Evolutionary conservation across 1,284 basidiomycete genomes (phyloP).

Genomic region (Pterulicium gracile): DNA sequence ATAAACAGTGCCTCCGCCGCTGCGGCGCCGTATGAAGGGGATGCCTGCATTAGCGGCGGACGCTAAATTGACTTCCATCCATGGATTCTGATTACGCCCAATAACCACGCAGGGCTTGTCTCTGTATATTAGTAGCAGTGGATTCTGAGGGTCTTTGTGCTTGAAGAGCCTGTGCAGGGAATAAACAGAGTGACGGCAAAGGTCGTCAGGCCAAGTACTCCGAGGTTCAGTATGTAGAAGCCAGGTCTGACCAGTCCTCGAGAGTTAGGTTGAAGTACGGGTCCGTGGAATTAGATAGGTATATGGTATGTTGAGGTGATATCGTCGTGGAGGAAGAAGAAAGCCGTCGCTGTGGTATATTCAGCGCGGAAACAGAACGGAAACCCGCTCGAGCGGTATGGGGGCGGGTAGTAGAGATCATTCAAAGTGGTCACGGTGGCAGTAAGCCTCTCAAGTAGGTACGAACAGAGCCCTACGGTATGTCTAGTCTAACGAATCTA

Average conservation of each 20-base stretch:
- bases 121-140: conserved; percentile 82
- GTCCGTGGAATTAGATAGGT: conserved; percentile 74
- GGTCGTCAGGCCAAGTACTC: conserved; percentile 1
- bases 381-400: background rate
- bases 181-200: background rate
- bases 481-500: background rate
- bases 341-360: background rate
- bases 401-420: background rate
- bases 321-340: background rate
- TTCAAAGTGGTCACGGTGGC: background rate
- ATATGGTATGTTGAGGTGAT: conserved; percentile 44
- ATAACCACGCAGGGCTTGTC: conserved; percentile 90
- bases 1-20: conserved; percentile 97
- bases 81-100: conserved; percentile 96
- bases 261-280: conserved; percentile 92
- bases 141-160: conserved; percentile 51
- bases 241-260: conserved; percentile 74
- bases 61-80: conserved; percentile 86
- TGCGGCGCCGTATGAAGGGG: conserved; percentile 79
- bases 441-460: too few species aligned
- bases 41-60: conserved; percentile 37
- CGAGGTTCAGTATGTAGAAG: conserved; percentile 5
- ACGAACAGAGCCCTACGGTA: background rate
- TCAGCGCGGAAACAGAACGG: background rate
- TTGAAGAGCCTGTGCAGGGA: conserved; percentile 65